These are phyloP conservation scores for Spathaspora sp. DNA, from an alignment of 805 yeast genomes.

Conservation along the genomic window DNA sequence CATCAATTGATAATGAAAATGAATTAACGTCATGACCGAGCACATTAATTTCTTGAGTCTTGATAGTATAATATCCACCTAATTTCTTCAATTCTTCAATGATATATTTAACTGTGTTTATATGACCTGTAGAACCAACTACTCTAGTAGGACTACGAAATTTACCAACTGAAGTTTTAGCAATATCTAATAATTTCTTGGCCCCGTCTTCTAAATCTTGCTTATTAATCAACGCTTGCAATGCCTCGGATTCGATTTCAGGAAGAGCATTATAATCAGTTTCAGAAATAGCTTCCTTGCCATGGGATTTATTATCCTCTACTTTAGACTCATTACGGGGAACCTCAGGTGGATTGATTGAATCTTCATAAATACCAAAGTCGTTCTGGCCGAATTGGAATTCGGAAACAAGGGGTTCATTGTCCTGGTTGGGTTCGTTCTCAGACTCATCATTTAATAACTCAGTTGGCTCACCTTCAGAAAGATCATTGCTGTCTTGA, in stretches of 20 bases:
- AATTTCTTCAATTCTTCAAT: constrained; percentile 52
- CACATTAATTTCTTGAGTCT: constrained; percentile 73
- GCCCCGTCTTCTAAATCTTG: constrained; percentile 65
- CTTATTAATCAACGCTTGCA: constrained; percentile 60
- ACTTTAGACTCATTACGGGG: neutral
- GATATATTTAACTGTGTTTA: constrained; percentile 72
- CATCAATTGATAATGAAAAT: constrained; percentile 53
- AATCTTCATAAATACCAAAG: too few species aligned
- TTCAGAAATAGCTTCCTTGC: neutral
- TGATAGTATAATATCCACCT: constrained; percentile 55
- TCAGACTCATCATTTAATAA: too few species aligned
- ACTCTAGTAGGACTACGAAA: constrained; percentile 91
- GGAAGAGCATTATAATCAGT: constrained; percentile 33
- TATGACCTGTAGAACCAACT: constrained; percentile 88
- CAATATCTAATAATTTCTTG: constrained; percentile 56
- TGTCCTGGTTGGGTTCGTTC: too few species aligned
- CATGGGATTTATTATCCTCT: neutral
- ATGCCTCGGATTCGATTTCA: constrained; percentile 55
- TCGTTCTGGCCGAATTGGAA: too few species aligned
- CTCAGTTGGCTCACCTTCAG: too few species aligned
- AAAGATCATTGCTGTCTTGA: too few species aligned
- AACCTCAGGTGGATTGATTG: neutral
- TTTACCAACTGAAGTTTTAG: constrained; percentile 51
- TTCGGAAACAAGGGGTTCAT: too few species aligned
- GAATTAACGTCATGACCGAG: constrained; percentile 60